A percentile compares a stretch with the other conserved stretches of the same genome.
Evolutionary conservation across 306 rosid species (phyloP).

Genomic region (Vicia faba): DNA sequence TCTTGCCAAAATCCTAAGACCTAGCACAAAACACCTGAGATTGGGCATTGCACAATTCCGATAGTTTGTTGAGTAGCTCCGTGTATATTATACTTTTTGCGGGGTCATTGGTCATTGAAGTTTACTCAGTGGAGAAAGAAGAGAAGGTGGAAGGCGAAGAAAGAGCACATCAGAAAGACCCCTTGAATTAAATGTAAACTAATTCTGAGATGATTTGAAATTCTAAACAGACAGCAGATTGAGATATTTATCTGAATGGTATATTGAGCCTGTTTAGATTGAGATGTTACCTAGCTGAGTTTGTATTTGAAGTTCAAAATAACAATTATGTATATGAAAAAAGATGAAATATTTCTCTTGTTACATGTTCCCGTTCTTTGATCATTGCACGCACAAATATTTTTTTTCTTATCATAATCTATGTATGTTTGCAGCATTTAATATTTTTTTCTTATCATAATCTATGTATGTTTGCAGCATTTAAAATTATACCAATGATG

Average conservation of each 20-base stretch:
- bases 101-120: slow-evolving; percentile 30
- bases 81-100: background rate
- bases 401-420: too few relatives aligned
- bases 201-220: slow-evolving; percentile 16
- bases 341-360: slow-evolving; percentile 7
- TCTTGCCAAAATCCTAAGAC: slow-evolving; percentile 25
- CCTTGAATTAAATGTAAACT: slow-evolving; percentile 29
- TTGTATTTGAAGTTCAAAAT: slow-evolving; percentile 5
- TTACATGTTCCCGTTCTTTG: too few relatives aligned
- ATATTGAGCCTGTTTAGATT: too few relatives aligned
- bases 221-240: slow-evolving; percentile 18
- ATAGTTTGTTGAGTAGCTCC: slow-evolving; percentile 20
- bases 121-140: slow-evolving; percentile 6
- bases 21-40: slow-evolving; percentile 21
- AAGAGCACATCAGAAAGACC: slow-evolving; percentile 4
- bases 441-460: too few relatives aligned
- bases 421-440: too few relatives aligned
- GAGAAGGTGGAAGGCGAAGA: slow-evolving; percentile 15
- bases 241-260: slow-evolving; percentile 20
- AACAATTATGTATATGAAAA: background rate
- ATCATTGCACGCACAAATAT: too few relatives aligned
- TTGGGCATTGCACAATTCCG: slow-evolving; percentile 17
- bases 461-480: background rate
- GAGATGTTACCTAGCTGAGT: slow-evolving; percentile 6
- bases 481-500: background rate